phyloP scores from a whole-genome alignment of 2,329 filamentous ascomycete genomes.

The Mollisia scopiformis region DNA sequence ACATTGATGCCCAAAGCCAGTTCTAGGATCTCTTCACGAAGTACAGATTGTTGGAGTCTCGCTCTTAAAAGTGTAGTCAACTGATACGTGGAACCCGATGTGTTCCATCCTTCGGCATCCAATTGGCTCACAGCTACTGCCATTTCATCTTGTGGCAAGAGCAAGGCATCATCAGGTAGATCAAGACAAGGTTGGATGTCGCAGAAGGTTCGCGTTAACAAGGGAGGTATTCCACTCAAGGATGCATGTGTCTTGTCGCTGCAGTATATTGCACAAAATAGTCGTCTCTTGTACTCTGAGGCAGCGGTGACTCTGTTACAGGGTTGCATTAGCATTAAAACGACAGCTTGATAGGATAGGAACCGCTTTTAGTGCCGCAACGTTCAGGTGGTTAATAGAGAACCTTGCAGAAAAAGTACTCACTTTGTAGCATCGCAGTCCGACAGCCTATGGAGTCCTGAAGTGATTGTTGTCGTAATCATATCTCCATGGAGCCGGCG shows the following conservation, averaged over 20 bases:
- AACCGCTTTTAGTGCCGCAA: too few species aligned
- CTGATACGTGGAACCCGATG: conserved; percentile 19
- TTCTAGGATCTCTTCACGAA: conserved; percentile 36
- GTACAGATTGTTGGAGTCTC: conserved; percentile 19
- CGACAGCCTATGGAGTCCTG: conserved; percentile 34
- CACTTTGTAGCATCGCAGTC: conserved; percentile 17
- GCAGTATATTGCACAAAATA: conserved; percentile 30
- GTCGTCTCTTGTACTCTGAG: conserved; percentile 31
- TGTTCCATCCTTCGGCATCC: conserved; percentile 33
- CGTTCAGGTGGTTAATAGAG: too few species aligned
- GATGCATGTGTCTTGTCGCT: conserved; percentile 31
- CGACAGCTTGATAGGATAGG: too few species aligned
- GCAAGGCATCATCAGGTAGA: conserved; percentile 28
- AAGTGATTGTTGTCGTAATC: conserved; percentile 26
- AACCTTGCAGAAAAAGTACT: not conserved
- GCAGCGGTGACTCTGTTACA: conserved; percentile 25
- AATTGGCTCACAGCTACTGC: conserved; percentile 19
- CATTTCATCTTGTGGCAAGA: conserved; percentile 25
- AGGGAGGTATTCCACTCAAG: conserved; percentile 32
- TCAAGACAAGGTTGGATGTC: conserved; percentile 30
- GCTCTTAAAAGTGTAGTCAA: conserved; percentile 23
- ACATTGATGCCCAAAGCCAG: conserved; percentile 32
- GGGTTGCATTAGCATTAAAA: too few species aligned
- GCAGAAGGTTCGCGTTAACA: conserved; percentile 30
- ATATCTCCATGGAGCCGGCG: conserved; percentile 30